Evolutionary conservation across 169 alveolate species (phyloP), one percentile per base, ranked within the genome.

Genomic region (Babesia bigemina): DNA sequence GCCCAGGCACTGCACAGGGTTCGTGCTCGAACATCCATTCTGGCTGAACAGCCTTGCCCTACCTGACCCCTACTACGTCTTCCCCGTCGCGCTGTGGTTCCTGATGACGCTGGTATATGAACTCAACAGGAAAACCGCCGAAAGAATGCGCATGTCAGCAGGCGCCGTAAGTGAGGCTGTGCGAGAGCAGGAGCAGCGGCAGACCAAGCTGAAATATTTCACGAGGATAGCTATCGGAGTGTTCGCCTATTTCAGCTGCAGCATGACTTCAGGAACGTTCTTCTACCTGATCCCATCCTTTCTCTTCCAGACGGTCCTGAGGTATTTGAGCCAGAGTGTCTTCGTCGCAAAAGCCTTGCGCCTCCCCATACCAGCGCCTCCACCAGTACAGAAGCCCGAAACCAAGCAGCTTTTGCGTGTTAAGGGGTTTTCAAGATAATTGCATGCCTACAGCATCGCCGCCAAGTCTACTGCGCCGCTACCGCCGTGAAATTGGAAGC

Each of bases 11-110:
- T 67, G 83, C 58, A 75, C 87, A 26, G 88, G 69, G n/a, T 88
- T 88, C 69, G 75, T 85, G 45, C 65, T 84, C 60, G 93, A 88
- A 52, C 52, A 86, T 17, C 86, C 87, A 13, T 45, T 88, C 50
- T 88, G 93, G 93, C 59, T 88, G 22, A 90, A 88, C 44, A 85
- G 92, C 55, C 79, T 88, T 49, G 76, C 90, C 8, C 76, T 88
- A 36, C 93, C 93, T 16, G 93, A 88, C 65, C 93, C 93, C 4
- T 88, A 88, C 60, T 88, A 69, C 48, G 75, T 85, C 21, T 65
- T 88, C 59, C 92, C 93, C 13, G 58, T 75, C 29, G 60, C 82
- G 16, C 77, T 86, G 22, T 76, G 87, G 36, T 33, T 81, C 48
- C 67, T 88, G 42, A 67, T 88, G 86, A 70, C 86, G 19, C 47